phyloP scores from a whole-genome alignment of 345 rosid genomes.

The Trapa incisa region DNA sequence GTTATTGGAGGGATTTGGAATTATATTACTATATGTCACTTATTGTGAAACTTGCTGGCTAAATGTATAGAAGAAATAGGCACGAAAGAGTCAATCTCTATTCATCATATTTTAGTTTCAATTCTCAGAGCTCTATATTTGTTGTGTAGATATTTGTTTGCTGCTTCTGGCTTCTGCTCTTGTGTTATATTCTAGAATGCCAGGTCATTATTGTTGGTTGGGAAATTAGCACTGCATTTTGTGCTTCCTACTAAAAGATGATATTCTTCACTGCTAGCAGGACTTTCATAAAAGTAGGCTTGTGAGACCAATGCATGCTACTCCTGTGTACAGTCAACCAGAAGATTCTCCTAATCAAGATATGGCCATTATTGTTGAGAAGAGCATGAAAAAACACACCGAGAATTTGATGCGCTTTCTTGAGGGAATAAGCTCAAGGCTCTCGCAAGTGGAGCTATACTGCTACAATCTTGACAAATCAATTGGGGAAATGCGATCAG shows the following conservation, averaged over 20 bases:
- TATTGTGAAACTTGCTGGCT: neutral
- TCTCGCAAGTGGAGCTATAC: conserved; percentile 77
- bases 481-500: conserved; percentile 84
- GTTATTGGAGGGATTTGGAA: neutral
- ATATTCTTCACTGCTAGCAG: conserved; percentile 18
- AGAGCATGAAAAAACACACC: conserved; percentile 62
- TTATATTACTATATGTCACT: neutral
- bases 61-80: neutral
- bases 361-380: conserved; percentile 46
- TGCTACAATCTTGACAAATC: conserved; percentile 95
- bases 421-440: conserved; percentile 89
- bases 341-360: conserved; percentile 72
- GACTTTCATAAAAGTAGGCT: conserved; percentile 81
- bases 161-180: too few relatives aligned
- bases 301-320: conserved; percentile 45
- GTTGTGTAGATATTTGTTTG: too few relatives aligned
- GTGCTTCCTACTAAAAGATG: too few relatives aligned
- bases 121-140: too few relatives aligned
- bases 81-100: neutral
- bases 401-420: conserved; percentile 86
- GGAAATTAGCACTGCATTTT: too few relatives aligned
- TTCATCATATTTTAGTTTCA: neutral
- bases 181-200: too few relatives aligned
- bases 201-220: too few relatives aligned
- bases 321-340: conserved; percentile 62